Conservation (phyloP, 129 eudicot species). For the Apium graveolens region DNA sequence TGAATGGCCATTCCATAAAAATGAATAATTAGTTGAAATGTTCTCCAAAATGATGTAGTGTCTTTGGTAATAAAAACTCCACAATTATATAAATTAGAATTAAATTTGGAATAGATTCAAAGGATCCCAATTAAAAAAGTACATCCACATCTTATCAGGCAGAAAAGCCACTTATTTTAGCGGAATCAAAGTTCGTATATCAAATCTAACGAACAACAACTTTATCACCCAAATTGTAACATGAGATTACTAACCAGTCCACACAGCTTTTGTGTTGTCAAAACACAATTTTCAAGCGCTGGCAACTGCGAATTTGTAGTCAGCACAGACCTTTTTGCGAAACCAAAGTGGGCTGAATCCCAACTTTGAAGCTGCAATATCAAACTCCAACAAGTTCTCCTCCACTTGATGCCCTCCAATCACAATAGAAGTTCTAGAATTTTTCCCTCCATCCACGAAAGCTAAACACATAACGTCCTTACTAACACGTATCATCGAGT, state of each 20-base stretch:
- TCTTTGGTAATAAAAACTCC: no score
- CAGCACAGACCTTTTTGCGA: constrained; percentile 15
- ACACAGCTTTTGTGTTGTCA: no score
- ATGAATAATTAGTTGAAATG: no score
- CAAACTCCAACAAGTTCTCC: constrained; percentile 29
- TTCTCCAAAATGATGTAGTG: no score
- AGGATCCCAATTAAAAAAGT: no score
- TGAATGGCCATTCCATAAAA: no score
- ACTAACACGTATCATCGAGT: not conserved
- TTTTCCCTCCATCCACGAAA: constrained; percentile 25
- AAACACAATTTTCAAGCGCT: not conserved
- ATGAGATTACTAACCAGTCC: no score
- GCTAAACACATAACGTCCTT: constrained; percentile 19
- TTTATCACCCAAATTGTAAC: not conserved
- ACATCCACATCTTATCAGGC: not conserved
- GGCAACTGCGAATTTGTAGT: constrained; percentile 12
- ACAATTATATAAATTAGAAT: no score
- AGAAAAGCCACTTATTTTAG: not conserved
- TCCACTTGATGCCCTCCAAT: constrained; percentile 38
- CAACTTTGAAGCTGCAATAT: constrained; percentile 12
- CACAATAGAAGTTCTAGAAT: constrained; percentile 18
- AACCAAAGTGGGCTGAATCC: constrained; percentile 26
- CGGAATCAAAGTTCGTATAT: not conserved
- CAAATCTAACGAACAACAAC: not conserved
- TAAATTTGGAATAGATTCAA: no score